Conservation (phyloP, 1,139 yeast species). For the Saccharomyces hybrid region DNA sequence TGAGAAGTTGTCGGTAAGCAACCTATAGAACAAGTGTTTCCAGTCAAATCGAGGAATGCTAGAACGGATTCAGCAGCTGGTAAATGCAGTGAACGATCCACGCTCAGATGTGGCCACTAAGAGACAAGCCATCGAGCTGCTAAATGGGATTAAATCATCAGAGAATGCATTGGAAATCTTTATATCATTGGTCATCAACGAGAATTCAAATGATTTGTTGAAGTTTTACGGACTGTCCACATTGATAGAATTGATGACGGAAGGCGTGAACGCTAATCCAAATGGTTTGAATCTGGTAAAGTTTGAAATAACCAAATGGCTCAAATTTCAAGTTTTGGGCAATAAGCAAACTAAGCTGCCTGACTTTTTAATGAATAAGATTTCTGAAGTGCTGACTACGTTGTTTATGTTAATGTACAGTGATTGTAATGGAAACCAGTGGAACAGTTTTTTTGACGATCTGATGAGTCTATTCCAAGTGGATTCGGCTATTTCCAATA, state of each 20-base stretch:
- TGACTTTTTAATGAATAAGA: conserved; percentile 64
- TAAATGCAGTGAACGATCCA: conserved; percentile 77
- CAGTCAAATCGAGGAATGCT: conserved; percentile 44
- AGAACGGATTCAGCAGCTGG: conserved; percentile 87
- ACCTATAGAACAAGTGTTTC: not conserved
- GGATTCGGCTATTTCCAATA: conserved; percentile 26
- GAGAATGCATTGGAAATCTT: conserved; percentile 77
- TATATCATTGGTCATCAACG: conserved; percentile 48
- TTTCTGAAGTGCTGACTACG: conserved; percentile 65
- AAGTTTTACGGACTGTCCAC: conserved; percentile 75
- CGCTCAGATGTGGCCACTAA: conserved; percentile 62
- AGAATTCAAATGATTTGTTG: conserved; percentile 42
- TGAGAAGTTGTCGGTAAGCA: conserved; percentile 2
- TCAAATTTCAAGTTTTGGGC: conserved; percentile 29
- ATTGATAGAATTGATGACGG: conserved; percentile 45
- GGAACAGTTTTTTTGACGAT: conserved; percentile 66
- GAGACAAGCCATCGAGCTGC: conserved; percentile 77
- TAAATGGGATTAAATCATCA: conserved; percentile 67
- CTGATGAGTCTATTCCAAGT: conserved; percentile 38
- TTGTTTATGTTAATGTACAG: conserved; percentile 62
- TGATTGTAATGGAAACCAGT: conserved; percentile 37
- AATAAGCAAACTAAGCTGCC: conserved; percentile 41
- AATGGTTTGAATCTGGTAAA: not conserved
- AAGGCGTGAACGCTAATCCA: conserved; percentile 12
- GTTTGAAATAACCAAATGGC: conserved; percentile 21